Conservation (phyloP, 768 basidiomycete genomes). For the Goffeauzyma gilvescens region DNA sequence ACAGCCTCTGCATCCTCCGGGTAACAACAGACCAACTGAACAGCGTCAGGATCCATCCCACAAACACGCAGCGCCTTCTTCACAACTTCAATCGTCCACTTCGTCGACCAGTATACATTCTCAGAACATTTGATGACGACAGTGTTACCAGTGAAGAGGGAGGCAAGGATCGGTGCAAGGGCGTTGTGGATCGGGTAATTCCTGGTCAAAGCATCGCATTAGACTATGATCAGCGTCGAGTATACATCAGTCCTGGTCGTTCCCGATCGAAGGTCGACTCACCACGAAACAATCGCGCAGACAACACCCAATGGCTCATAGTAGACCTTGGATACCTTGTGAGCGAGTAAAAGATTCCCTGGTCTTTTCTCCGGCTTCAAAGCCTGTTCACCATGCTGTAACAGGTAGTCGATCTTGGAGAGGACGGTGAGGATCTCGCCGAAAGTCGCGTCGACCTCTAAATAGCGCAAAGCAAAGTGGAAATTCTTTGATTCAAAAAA, state of each 20-base stretch:
- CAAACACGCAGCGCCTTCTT: slow-evolving; percentile 56
- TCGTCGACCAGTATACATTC: slow-evolving; percentile 69
- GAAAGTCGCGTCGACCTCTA: slow-evolving; percentile 81
- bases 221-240: background rate
- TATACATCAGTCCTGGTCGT: background rate
- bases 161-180: slow-evolving; percentile 79
- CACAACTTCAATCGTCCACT: slow-evolving; percentile 53
- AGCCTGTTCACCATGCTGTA: slow-evolving; percentile 62
- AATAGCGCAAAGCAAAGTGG: slow-evolving; percentile 3
- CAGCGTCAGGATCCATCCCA: slow-evolving; percentile 63
- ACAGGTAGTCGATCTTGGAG: slow-evolving; percentile 81
- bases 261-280: background rate
- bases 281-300: slow-evolving; percentile 73
- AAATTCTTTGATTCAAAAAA: background rate
- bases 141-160: slow-evolving; percentile 75
- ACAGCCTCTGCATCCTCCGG: slow-evolving; percentile 69
- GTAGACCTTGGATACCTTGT: slow-evolving; percentile 33
- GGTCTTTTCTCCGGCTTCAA: slow-evolving; percentile 54
- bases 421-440: slow-evolving; percentile 91
- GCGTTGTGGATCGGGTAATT: slow-evolving; percentile 55
- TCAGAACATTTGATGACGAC: slow-evolving; percentile 39
- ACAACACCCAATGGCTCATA: slow-evolving; percentile 88
- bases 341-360: slow-evolving; percentile 33
- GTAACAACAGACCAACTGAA: slow-evolving; percentile 72
- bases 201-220: too few relatives aligned